Base-by-base conservation (phyloP, 2,329 filamentous ascomycete genomes). In the Fusarium pilosicola region DNA sequence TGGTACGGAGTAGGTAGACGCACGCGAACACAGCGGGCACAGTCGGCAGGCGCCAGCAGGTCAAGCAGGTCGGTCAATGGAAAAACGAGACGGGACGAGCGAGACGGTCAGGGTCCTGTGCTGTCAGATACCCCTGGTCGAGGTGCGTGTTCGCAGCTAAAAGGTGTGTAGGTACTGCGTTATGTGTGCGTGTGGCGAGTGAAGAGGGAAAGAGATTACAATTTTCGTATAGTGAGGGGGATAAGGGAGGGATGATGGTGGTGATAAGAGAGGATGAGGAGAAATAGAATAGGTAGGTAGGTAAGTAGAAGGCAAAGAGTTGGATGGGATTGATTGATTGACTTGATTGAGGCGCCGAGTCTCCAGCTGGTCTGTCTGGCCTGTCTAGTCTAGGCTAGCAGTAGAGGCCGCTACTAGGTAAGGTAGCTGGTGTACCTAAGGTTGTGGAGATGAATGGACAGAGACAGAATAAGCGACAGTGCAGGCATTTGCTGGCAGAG, bases 1-100 rank as follows among this genome's bases (percentile, higher is more conserved):
- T 54, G 34, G 51, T 54, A 28, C 24, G 34, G 51, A 48, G 55
- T 14, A 56, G 67, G 55, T 13, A 57, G 67, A 71, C 71, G 66
- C 72, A 76, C 73, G 74, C 70, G 74, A 75, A 76, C 75, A 76
- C 75, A 67, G 72, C 73, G 74, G 74, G 68, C 76, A 74, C 66
- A 71, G 74, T 70, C 57, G 68, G 60, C 52, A 45, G 41, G 45
- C 48, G 22, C 48, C 30, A 32, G 48, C 22, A 51, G 48, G 28
- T n/a, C 48, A 32, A 51, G 12, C 48, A 65, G 71, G 75, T 75
- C 71, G 70, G 75, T 76, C 75, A 74, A 67, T 74, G 71, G 71
- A 73, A 73, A 74, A 77, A 76, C 62, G 58, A 68, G 62, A 67
- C 68, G 60, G 26, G 38, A 60, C 45, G 44, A 26, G 51, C 45